Base-by-base conservation (phyloP, 2,329 filamentous ascomycete species). In the Aspergillus hiratsukae region DNA sequence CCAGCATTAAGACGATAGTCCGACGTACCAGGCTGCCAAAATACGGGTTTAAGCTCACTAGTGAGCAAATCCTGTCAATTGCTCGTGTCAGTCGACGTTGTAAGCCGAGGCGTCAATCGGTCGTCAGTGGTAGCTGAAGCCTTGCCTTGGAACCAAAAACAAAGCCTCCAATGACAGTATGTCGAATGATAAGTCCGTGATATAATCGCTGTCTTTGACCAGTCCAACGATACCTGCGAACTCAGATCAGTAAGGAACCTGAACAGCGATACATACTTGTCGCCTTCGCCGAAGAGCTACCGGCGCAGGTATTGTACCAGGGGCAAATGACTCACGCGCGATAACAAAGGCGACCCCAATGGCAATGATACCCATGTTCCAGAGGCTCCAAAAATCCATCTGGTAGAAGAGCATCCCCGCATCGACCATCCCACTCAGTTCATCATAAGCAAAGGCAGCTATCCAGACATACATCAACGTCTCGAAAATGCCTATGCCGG, bases 81-180 rank as follows among this genome's bases (percentile, higher is more conserved):
- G 35, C 28, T 54, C 43, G 48, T 54, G 61, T 66, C 58, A 71
- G 64, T 23, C 43, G 9, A 46, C 43, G 43, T 46, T 27, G 43
- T 8, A 9, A 14, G 21, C 21, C 5, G 21, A 21, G 53, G 51
- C 46, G 27, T 58, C 60, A 58, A 53, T 17, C 48, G 48, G 48
- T 28, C 45, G 23, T 31, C 50, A 28, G 43, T 31, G 52, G 37
- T 25, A 55, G 23, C 25, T 52, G 25, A 48, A 41, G 23, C 53
- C 71, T 63, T 66, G 80, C 78, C 85, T 80, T 45, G 92, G 92
- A 21, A 96, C 88, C 73, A 97, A 87, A 71, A 97, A 93, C 9
- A 97, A 80, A 0, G 91, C 92, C 72, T 96, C 90, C 14, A 97
- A 79, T 0, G 91, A 88, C 23, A 97, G 78, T n/a, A 97, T 87